Conservation (phyloP, 2,329 filamentous ascomycete genomes). For the Herpotrichia juniperi region DNA sequence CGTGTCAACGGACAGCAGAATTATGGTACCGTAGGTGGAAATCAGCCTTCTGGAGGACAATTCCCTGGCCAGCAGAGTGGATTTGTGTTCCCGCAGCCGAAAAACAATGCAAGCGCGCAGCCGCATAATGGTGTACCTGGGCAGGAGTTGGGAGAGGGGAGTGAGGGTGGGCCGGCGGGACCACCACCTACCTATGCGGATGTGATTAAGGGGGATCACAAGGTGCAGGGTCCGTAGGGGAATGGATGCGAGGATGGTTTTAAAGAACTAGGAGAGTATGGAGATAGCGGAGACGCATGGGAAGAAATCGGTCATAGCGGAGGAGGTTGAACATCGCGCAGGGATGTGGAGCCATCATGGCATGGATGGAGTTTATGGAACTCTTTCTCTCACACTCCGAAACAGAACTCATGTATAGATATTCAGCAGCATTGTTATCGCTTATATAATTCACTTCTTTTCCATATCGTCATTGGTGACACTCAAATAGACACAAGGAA, state of each 20-base stretch:
- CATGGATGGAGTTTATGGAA: not conserved
- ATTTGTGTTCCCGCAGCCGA: slow-evolving; percentile 32
- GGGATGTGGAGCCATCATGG: not conserved
- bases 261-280: not conserved
- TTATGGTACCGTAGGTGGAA: slow-evolving; percentile 51
- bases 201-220: slow-evolving; percentile 87
- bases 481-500: too few relatives aligned
- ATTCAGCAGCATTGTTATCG: not conserved
- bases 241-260: not conserved
- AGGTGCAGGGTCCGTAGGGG: slow-evolving; percentile 70
- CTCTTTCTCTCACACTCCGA: not conserved
- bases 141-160: slow-evolving; percentile 25
- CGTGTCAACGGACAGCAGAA: slow-evolving; percentile 22
- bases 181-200: slow-evolving; percentile 86
- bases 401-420: not conserved
- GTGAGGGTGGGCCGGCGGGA: slow-evolving; percentile 46
- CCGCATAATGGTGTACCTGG: slow-evolving; percentile 18
- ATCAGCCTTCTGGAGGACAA: slow-evolving; percentile 45
- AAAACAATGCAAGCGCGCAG: slow-evolving; percentile 17
- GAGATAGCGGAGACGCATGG: not conserved
- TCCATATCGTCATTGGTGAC: too few relatives aligned
- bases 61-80: slow-evolving; percentile 48
- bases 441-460: not conserved
- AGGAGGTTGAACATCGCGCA: not conserved
- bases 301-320: not conserved